phyloP scores from a whole-genome alignment of 179 eudicot species.

The Beta lomatogona region DNA sequence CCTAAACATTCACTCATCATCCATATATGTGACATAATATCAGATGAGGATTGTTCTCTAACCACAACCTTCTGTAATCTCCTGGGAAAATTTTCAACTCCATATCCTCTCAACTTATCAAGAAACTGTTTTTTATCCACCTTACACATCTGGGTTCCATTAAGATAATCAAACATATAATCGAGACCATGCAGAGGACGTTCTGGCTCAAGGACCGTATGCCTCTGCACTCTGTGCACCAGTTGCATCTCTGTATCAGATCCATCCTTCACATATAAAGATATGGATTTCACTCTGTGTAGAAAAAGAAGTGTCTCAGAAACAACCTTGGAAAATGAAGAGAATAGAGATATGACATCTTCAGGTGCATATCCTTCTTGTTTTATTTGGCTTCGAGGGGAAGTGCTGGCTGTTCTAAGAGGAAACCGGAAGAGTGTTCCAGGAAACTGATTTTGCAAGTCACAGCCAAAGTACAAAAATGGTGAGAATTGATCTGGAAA shows the following conservation, averaged over 20 bases:
- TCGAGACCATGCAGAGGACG: slow-evolving; percentile 53
- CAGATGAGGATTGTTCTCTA: slow-evolving; percentile 57
- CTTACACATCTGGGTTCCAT: slow-evolving; percentile 55
- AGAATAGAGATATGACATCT: slow-evolving; percentile 88
- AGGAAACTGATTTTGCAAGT: slow-evolving; percentile 82
- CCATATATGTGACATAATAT: slow-evolving; percentile 68
- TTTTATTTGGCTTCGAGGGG: slow-evolving; percentile 94
- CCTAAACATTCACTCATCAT: slow-evolving; percentile 89
- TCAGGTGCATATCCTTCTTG: slow-evolving; percentile 86
- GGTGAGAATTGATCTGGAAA: slow-evolving; percentile 99
- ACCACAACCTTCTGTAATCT: slow-evolving; percentile 80
- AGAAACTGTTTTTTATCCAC: slow-evolving; percentile 67
- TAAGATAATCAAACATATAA: slow-evolving; percentile 59
- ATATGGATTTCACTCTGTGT: slow-evolving; percentile 83
- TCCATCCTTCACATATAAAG: slow-evolving; percentile 88
- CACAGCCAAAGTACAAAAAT: slow-evolving; percentile 93
- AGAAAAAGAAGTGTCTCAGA: slow-evolving; percentile 88
- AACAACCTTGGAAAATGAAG: slow-evolving; percentile 90
- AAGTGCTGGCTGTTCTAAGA: slow-evolving; percentile 72
- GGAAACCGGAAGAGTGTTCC: slow-evolving; percentile 99
- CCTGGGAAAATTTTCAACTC: slow-evolving; percentile 71
- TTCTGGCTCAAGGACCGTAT: slow-evolving; percentile 56
- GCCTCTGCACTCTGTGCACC: slow-evolving; percentile 72
- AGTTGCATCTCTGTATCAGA: slow-evolving; percentile 74
- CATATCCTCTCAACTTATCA: slow-evolving; percentile 61